A percentile compares a stretch with the other conserved stretches of the same genome.
These are phyloP conservation scores for Amaranthus cruentus DNA, from an alignment of 148 eudicot species.

Conservation along the genomic window DNA sequence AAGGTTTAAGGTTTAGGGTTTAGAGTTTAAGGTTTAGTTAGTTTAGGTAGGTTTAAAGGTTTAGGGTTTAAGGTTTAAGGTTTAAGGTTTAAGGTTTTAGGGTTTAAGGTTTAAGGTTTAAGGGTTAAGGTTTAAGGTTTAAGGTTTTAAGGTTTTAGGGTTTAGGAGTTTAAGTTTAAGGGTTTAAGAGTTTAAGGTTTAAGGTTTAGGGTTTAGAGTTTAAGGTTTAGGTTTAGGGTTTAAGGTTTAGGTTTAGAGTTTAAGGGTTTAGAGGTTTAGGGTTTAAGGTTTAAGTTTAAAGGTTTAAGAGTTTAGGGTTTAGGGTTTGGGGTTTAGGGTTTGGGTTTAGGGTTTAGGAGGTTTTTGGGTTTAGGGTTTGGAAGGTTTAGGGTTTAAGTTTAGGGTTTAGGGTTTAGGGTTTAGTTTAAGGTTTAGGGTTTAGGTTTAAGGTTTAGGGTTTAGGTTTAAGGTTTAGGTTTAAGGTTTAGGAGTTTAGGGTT, in stretches of 20 bases:
- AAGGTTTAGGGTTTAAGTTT: not conserved
- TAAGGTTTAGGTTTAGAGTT: slow-evolving; percentile 16
- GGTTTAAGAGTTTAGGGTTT: slow-evolving; percentile 23
- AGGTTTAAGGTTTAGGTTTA: no score
- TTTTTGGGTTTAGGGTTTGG: not conserved
- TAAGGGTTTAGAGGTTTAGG: slow-evolving; percentile 23
- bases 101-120: slow-evolving; percentile 19
- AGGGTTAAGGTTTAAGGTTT: slow-evolving; percentile 20
- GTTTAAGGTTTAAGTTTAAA: slow-evolving; percentile 19
- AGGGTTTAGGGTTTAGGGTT: not conserved
- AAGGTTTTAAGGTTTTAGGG: no score
- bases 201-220: slow-evolving; percentile 17
- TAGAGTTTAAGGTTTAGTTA: no score
- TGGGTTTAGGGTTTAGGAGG: slow-evolving; percentile 25
- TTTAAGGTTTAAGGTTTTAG: slow-evolving; percentile 9
- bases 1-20: no score
- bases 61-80: no score
- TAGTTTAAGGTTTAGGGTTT: not conserved
- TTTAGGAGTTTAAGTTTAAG: no score
- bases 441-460: not conserved
- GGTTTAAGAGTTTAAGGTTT: no score
- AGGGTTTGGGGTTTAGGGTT: slow-evolving; percentile 28
- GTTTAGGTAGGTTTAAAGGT: no score
- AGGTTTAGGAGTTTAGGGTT: not conserved
- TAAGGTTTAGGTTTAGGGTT: slow-evolving; percentile 21